These are phyloP conservation scores for Acer campestre DNA, from an alignment of 345 rosid genomes.

Conservation along the genomic window DNA sequence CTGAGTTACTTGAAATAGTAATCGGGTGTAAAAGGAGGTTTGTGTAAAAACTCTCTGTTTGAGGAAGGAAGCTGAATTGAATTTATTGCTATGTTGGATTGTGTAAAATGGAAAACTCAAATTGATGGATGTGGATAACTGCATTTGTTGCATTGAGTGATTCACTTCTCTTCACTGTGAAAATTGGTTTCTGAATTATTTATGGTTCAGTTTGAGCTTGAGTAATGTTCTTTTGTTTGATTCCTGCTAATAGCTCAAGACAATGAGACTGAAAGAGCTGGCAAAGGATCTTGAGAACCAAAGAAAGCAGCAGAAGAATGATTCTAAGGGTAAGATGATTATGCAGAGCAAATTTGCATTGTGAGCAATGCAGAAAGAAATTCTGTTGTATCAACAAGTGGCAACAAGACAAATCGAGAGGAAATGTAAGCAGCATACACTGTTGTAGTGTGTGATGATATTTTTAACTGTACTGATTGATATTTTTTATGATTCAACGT, in stretches of 20 bases:
- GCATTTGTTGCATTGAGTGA: background rate
- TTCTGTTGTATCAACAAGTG: conserved; percentile 25
- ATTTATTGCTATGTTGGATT: background rate
- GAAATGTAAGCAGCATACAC: conserved; percentile 58
- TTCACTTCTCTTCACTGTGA: background rate
- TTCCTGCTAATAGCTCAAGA: conserved; percentile 54
- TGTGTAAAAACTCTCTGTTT: background rate
- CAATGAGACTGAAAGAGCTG: conserved; percentile 75
- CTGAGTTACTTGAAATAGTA: background rate
- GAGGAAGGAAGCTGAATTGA: background rate
- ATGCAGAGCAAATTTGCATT: conserved; percentile 25
- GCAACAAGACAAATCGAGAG: conserved; percentile 57
- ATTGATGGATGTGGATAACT: background rate
- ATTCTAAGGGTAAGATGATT: conserved; percentile 48
- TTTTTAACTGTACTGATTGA: conserved; percentile 23
- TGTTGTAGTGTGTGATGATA: conserved; percentile 15
- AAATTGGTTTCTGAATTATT: background rate
- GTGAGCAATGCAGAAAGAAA: conserved; percentile 24
- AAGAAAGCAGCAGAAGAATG: conserved; percentile 42
- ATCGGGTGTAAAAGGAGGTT: background rate
- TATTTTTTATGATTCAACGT: conserved; percentile 28
- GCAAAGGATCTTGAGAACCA: conserved; percentile 73
- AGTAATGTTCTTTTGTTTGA: conserved; percentile 14
- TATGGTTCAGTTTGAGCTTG: background rate
- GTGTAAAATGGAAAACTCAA: background rate